These are phyloP conservation scores for Micractinium sp. DNA, from an alignment of 139 green algal genomes.

Conservation along the genomic window DNA sequence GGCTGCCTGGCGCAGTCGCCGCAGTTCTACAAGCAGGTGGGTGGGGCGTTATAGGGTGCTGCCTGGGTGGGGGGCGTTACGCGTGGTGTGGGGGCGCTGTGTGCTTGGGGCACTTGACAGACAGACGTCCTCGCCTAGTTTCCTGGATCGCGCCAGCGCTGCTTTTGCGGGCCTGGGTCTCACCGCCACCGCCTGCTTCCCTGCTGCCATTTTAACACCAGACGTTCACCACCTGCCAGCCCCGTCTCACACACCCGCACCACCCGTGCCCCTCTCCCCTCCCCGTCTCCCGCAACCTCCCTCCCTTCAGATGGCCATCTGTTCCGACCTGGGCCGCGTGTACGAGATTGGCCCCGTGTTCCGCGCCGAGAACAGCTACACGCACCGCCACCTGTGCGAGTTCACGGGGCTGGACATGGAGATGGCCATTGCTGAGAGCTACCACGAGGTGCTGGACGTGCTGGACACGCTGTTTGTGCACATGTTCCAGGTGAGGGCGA, in stretches of 20 bases:
- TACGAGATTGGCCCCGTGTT: slow-evolving; percentile 99
- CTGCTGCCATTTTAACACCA: no score
- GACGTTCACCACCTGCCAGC: no score
- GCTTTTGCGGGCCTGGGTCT: no score
- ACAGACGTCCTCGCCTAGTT: no score
- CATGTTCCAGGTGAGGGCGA: slow-evolving; percentile 76
- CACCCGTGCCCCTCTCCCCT: background rate
- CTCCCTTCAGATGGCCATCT: slow-evolving; percentile 93
- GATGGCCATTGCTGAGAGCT: slow-evolving; percentile 98
- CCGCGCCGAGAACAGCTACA: slow-evolving; percentile 95
- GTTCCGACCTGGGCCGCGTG: slow-evolving; percentile 88
- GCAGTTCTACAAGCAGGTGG: slow-evolving; percentile 46
- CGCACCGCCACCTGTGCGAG: slow-evolving; percentile 98
- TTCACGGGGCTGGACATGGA: slow-evolving; percentile 99
- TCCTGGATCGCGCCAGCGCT: no score
- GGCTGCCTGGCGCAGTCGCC: slow-evolving; percentile 89
- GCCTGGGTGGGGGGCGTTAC: background rate
- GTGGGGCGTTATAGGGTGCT: background rate
- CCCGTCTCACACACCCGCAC: background rate
- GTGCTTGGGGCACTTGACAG: no score
- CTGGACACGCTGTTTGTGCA: slow-evolving; percentile 91
- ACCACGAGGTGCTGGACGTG: slow-evolving; percentile 96
- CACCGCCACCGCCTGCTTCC: no score
- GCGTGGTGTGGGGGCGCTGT: background rate
- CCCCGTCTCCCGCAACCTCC: no score